Percentiles rank a stretch among this genome's conserved stretches.
phyloP scores from a whole-genome alignment of 2,329 filamentous ascomycete genomes.

The Neurospora crassa region DNA sequence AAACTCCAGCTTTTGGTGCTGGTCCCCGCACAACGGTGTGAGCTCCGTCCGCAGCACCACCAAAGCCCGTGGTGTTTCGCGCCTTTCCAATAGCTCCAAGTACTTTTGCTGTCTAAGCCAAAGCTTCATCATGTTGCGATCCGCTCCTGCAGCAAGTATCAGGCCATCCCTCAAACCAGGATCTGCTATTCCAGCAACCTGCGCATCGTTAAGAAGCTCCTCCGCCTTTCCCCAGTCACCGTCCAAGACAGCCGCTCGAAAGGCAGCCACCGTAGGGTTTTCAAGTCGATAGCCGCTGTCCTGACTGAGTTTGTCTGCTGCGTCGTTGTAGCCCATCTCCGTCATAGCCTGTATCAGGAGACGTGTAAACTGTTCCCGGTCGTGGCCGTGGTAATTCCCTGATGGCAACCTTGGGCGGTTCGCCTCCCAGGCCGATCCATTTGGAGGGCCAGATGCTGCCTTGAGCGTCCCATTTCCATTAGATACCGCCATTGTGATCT shows the following conservation, averaged over 20 bases:
- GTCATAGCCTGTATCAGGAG: constrained; percentile 84
- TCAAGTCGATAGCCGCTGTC: constrained; percentile 87
- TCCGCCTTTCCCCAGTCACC: constrained; percentile 86
- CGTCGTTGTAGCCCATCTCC: constrained; percentile 76
- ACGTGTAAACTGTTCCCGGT: constrained; percentile 85
- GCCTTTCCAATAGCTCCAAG: constrained; percentile 73
- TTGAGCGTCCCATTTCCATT: constrained; percentile 45
- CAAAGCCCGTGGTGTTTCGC: constrained; percentile 65
- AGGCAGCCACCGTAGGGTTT: constrained; percentile 74
- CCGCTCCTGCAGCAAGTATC: constrained; percentile 64
- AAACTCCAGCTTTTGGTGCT: constrained; percentile 62
- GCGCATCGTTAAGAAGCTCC: constrained; percentile 56
- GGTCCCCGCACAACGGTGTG: constrained; percentile 72
- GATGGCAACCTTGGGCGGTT: constrained; percentile 3
- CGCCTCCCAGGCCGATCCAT: constrained; percentile 41
- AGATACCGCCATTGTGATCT: constrained; percentile 27
- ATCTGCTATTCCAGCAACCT: constrained; percentile 20
- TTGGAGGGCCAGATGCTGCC: constrained; percentile 32
- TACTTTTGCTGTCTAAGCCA: constrained; percentile 90
- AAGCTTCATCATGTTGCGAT: constrained; percentile 75
- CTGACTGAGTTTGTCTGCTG: constrained; percentile 63
- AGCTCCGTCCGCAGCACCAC: constrained; percentile 80
- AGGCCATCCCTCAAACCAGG: constrained; percentile 39
- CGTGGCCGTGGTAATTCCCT: constrained; percentile 65
- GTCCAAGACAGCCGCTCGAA: constrained; percentile 67